Percentiles rank a stretch among this genome's conserved stretches.
Evolutionary conservation across 1,139 yeast species (phyloP).

Genomic region (Pichia sp.): DNA sequence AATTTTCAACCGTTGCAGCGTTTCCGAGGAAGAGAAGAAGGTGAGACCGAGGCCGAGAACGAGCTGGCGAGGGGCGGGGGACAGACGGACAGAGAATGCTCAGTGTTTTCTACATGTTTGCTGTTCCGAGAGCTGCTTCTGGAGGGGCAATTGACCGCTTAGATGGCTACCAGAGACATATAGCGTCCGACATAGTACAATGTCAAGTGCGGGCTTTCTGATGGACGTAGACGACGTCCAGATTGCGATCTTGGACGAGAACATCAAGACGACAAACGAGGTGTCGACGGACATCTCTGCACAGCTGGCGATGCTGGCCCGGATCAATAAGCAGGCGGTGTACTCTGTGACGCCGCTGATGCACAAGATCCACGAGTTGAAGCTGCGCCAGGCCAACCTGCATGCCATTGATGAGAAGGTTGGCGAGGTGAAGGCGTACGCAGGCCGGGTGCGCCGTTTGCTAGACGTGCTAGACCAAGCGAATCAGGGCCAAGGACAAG

Average conservation of each 20-base stretch:
- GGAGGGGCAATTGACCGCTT: background rate
- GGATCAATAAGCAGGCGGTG: conserved; percentile 60
- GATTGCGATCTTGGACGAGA: conserved; percentile 75
- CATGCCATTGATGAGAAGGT: conserved; percentile 59
- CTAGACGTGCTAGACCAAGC: conserved; percentile 3
- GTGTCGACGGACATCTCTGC: conserved; percentile 54
- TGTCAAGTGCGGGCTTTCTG: background rate
- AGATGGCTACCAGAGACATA: too few species aligned
- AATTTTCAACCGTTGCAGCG: too few species aligned
- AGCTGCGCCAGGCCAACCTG: conserved; percentile 53
- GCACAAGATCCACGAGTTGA: conserved; percentile 55
- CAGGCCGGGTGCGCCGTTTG: conserved; percentile 34
- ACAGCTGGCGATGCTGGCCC: conserved; percentile 54
- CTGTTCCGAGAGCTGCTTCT: background rate
- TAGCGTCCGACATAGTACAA: too few species aligned
- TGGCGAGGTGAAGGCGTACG: conserved; percentile 61
- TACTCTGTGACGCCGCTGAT: conserved; percentile 68
- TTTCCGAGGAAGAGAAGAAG: too few species aligned
- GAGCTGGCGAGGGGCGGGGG: too few species aligned
- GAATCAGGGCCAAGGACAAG: background rate
- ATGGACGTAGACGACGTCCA: conserved; percentile 77
- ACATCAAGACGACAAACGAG: conserved; percentile 54
- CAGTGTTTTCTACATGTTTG: background rate
- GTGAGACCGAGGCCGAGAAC: too few species aligned
- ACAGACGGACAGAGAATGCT: too few species aligned